A percentile compares a stretch with the other conserved stretches of the same genome.
These are phyloP conservation scores for Colletotrichum sidae DNA, from an alignment of 2,329 filamentous ascomycete genomes.

Conservation along the genomic window DNA sequence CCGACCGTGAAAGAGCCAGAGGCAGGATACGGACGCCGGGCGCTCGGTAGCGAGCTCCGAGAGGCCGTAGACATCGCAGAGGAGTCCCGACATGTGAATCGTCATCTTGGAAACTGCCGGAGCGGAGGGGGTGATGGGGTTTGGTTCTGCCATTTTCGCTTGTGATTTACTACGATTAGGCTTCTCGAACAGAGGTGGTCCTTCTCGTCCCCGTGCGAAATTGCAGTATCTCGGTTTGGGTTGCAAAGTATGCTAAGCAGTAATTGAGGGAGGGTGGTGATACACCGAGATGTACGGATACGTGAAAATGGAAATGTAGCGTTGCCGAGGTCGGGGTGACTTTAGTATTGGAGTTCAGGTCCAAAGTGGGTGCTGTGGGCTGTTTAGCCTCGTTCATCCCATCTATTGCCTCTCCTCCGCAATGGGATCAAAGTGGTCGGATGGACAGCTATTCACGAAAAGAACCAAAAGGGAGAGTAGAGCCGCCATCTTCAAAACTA, in stretches of 20 bases:
- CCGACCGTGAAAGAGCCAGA: constrained; percentile 94
- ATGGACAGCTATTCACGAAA: no score
- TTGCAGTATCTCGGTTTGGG: no score
- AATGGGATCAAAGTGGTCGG: no score
- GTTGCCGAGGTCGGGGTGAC: constrained; percentile 23
- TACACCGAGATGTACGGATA: background rate
- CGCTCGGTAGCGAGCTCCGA: constrained; percentile 69
- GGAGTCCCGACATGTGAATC: constrained; percentile 80
- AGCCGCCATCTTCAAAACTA: no score
- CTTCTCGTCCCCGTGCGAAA: no score
- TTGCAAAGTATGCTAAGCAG: no score
- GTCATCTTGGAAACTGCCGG: constrained; percentile 71
- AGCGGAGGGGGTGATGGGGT: constrained; percentile 51
- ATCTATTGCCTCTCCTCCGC: no score
- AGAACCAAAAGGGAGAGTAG: no score
- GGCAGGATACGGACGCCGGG: constrained; percentile 72
- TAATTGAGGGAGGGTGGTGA: background rate
- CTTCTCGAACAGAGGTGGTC: no score
- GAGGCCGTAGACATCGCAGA: constrained; percentile 84
- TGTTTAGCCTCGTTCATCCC: no score
- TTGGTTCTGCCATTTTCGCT: constrained; percentile 39
- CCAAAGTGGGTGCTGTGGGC: no score
- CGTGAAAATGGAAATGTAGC: constrained; percentile 9
- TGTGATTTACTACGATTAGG: background rate
- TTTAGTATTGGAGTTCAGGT: background rate